Percentiles rank a stretch among this genome's conserved stretches.
These are phyloP conservation scores for Hypoxylon trugodes DNA, from an alignment of 495 filamentous ascomycete genomes.

Conservation along the genomic window DNA sequence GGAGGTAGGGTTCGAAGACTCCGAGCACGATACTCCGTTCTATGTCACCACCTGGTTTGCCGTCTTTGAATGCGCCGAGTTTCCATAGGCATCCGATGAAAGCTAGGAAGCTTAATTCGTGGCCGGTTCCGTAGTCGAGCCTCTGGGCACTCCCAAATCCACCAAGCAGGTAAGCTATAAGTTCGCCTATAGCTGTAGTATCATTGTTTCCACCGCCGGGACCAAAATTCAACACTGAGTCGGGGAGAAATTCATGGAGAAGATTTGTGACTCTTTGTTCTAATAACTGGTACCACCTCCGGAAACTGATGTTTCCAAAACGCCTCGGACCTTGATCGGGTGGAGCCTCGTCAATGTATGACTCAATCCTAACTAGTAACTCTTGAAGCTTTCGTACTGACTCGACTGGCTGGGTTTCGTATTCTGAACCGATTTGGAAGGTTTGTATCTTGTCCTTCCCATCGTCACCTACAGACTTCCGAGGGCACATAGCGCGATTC, in stretches of 20 bases:
- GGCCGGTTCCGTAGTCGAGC: conserved; percentile 94
- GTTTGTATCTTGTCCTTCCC: conserved; percentile 51
- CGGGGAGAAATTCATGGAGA: conserved; percentile 68
- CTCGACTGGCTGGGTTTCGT: conserved; percentile 52
- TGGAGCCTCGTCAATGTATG: conserved; percentile 78
- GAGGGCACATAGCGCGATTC: conserved; percentile 85
- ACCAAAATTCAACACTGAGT: conserved; percentile 55
- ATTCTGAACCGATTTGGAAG: conserved; percentile 55
- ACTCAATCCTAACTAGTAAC: conserved; percentile 67
- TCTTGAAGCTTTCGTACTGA: conserved; percentile 70
- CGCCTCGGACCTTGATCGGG: conserved; percentile 84
- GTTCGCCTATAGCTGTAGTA: conserved; percentile 60
- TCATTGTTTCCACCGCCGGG: conserved; percentile 12
- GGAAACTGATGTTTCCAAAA: conserved; percentile 91
- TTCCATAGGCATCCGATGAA: conserved; percentile 94
- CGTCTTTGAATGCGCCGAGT: conserved; percentile 75
- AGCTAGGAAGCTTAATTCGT: conserved; percentile 93
- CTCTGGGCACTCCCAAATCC: conserved; percentile 89
- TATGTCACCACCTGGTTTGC: conserved; percentile 56
- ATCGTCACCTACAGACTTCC: conserved; percentile 47
- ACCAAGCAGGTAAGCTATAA: conserved; percentile 82
- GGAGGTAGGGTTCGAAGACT: conserved; percentile 83
- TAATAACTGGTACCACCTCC: conserved; percentile 78
- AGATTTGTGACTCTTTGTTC: conserved; percentile 65
- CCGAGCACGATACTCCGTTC: conserved; percentile 83